Base-by-base conservation (phyloP, 768 basidiomycete genomes). In the Amanita pseudoporphyria region DNA sequence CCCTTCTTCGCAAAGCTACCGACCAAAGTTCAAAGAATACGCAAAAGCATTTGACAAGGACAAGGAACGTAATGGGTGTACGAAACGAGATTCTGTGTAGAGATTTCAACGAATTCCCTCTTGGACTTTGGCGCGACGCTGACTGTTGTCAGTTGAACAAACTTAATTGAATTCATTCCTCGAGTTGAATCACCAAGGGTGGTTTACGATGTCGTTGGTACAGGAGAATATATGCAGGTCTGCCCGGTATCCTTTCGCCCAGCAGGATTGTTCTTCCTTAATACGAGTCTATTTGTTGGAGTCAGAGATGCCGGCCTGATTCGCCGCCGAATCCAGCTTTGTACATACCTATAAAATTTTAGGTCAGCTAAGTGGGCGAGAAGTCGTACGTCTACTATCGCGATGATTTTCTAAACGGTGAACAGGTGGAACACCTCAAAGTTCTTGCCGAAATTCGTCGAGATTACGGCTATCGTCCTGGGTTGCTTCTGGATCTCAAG, bases 271-370 rank as follows among this genome's bases (percentile, higher is more conserved):
- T 76, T 9, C 65, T 63, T 31, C 41, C 58, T n/a, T 61, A 70
- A 30, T 67, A 62, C 42, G 67, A 71, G 53, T 49, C 67, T 0
- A 61, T 78, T 9, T 69, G 69, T 6, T 78, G 77, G 77, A 73
- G 72, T 5, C 76, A 78, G 47, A 59, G 73, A n/a, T 73, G 33
- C 49, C 2, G 42, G 48, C 3, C 54, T 60, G 21, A 71, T 71
- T 5, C 45, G 58, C 16, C 59, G 58, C 31, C 55, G 63, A 31
- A 43, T 75, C 6, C 47, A 66, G 7, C 49, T 65, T 7, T 41
- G 16, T 24, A 40, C 39, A 30, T 4, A 68, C 64, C 2, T 61
- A 73, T 58, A 59, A 63, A 6, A 52, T 39, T 3, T 58, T 78
- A 5, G 74, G 76, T 3, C 40, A 55, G 12, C 76, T 76, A 1